phyloP scores from a whole-genome alignment of 345 rosid genomes.

The Acer campestre region DNA sequence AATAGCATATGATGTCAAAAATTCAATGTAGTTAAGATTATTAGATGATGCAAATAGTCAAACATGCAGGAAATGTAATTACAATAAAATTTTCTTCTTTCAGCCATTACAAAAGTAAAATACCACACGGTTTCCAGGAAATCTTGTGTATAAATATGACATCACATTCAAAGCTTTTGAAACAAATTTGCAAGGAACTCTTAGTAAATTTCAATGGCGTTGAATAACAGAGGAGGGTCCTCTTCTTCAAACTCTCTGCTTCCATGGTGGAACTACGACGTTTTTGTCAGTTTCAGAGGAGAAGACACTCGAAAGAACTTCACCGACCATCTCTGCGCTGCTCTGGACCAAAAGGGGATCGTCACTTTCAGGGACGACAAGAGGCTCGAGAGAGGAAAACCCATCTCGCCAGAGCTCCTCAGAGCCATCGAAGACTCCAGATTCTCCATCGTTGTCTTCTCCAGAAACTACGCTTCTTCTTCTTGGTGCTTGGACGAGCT shows the following conservation, averaged over 20 bases:
- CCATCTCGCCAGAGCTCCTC: constrained; percentile 2
- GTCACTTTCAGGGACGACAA: neutral
- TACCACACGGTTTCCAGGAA: no score
- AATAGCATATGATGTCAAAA: no score
- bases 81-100: no score
- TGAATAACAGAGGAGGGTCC: neutral
- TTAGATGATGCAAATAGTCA: no score
- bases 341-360: constrained; percentile 1
- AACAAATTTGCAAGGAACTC: no score
- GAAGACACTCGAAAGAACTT: constrained; percentile 8
- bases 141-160: no score
- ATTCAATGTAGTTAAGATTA: no score
- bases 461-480: constrained; percentile 9
- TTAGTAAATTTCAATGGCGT: neutral
- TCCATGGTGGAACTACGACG: constrained; percentile 16
- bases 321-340: constrained; percentile 4
- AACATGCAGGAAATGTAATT: no score
- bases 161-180: no score
- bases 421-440: constrained; percentile 14
- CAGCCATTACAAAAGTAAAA: no score
- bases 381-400: neutral
- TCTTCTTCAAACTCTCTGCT: neutral
- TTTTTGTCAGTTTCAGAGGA: constrained; percentile 13
- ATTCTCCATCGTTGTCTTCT: constrained; percentile 8
- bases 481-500: constrained; percentile 16